Evolutionary conservation across 371 early-diverging fungal species (phyloP), one percentile per base, ranked within the genome.

Genomic region (Actinomortierella ambigua): DNA sequence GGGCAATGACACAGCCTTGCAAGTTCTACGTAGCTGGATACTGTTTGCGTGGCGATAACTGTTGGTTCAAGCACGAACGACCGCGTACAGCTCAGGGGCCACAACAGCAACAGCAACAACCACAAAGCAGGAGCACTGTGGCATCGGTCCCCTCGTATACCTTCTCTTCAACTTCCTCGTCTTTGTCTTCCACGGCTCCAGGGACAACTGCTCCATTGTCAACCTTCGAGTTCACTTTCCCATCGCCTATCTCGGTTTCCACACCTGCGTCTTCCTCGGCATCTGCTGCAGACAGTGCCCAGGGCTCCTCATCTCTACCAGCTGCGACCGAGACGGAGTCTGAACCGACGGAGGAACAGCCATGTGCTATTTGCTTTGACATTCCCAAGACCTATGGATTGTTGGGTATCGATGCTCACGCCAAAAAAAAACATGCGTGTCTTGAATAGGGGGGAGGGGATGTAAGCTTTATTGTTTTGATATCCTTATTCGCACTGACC

Each of bases 41-140:
- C 43, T 73, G 75, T 46, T 61, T 50, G 17, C 67, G 75, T 1
- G 75, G 75, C 1, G 75, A 73, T 15, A 44, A 53, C 7, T 73
- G 75, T 42, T 73, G 75, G 75, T 73, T 73, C 48, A 66, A 67
- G 9, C 75, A 73, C 23, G 75, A 73, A 22, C 61, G 24, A n/a
- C n/a, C 51, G 0, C 28, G 28, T 26, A 26, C 51, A 28, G 3
- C n/a, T 26, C 41, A 42, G 29, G 27, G 61, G 34, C 2, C 28
- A 18, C 8, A 34, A 43, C n/a, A 53, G 27, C 8, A 42, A 20
- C 20, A 43, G 52, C 27, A 57, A 53, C n/a, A 58, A 57, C 15
- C 52, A 64, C 17, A 61, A 50, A 26, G 22, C n/a, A 2, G 52
- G 29, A 5, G 50, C 34, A 48, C 9, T 8, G 22, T 11, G 22